phyloP scores from a whole-genome alignment of 192 early-diverging fungal species.

The Pilaira anomala region DNA sequence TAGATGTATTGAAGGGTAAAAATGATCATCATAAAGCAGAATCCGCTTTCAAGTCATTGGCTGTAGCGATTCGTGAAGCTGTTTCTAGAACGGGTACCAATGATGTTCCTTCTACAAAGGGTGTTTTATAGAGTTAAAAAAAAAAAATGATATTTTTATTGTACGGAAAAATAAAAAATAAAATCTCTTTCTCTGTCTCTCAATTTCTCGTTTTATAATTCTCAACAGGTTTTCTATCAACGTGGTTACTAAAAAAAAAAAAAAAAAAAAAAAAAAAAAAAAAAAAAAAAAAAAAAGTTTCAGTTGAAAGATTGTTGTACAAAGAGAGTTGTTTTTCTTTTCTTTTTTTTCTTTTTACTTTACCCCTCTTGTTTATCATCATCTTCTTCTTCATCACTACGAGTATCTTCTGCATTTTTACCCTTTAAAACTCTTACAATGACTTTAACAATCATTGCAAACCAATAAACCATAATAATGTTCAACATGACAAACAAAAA shows the following conservation, averaged over 20 bases:
- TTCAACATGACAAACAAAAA: slow-evolving; percentile 61
- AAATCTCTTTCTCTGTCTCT: too few species aligned
- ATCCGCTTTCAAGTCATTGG: slow-evolving; percentile 95
- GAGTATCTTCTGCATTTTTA: slow-evolving; percentile 65
- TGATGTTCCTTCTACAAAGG: slow-evolving; percentile 96
- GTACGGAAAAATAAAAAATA: too few species aligned
- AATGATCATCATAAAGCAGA: slow-evolving; percentile 98
- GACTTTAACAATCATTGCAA: slow-evolving; percentile 66
- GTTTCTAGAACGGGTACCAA: slow-evolving; percentile 79
- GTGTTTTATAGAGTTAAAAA: slow-evolving; percentile 59
- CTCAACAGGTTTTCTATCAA: too few species aligned
- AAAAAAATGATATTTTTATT: too few species aligned
- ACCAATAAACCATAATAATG: slow-evolving; percentile 74
- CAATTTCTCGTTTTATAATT: too few species aligned
- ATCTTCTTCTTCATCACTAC: slow-evolving; percentile 49
- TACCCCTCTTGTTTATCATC: too few species aligned
- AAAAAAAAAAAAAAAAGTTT: too few species aligned
- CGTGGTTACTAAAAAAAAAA: too few species aligned
- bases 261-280: too few species aligned
- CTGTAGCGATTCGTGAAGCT: slow-evolving; percentile 90
- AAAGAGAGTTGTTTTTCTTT: too few species aligned
- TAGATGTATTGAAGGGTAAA: slow-evolving; percentile 89
- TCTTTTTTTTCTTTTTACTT: too few species aligned
- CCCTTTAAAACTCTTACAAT: slow-evolving; percentile 55
- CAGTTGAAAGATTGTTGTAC: too few species aligned